Percentiles rank a stretch among this genome's conserved stretches.
phyloP scores from a whole-genome alignment of 2,329 filamentous ascomycete genomes.

The Cucurbitaria berberidis region DNA sequence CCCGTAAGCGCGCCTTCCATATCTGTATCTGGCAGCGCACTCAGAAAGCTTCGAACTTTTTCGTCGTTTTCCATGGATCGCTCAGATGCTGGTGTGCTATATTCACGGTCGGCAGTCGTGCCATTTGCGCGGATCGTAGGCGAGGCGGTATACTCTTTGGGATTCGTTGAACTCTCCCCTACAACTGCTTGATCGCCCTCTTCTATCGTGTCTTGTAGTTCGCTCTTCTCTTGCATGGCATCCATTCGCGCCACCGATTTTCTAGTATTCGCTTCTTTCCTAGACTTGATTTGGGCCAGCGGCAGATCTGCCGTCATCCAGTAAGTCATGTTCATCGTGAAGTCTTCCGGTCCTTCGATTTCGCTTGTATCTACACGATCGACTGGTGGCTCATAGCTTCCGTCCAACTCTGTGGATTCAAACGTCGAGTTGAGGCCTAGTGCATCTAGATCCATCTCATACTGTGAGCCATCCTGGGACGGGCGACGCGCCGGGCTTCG shows the following conservation, averaged over 20 bases:
- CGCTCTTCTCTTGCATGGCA: conserved; percentile 15
- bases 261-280: conserved; percentile 36
- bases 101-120: conserved; percentile 26
- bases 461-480: conserved; percentile 45
- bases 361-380: conserved; percentile 49
- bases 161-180: conserved; percentile 10
- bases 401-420: conserved; percentile 41
- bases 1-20: conserved; percentile 35
- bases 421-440: conserved; percentile 45
- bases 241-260: conserved; percentile 26
- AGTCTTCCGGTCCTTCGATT: conserved; percentile 51
- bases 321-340: conserved; percentile 53
- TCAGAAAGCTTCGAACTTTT: conserved; percentile 48
- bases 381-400: conserved; percentile 35
- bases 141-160: conserved; percentile 13
- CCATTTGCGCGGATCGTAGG: conserved; percentile 34
- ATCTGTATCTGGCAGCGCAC: conserved; percentile 46
- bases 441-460: conserved; percentile 49
- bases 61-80: conserved; percentile 47
- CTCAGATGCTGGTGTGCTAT: conserved; percentile 34
- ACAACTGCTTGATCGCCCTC: conserved; percentile 29
- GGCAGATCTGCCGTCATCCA: conserved; percentile 50
- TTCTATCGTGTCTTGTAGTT: conserved; percentile 20
- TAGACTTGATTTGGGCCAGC: conserved; percentile 37
- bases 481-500: conserved; percentile 36